phyloP scores from a whole-genome alignment of 345 rosid species.

The Rhizophora mangle region DNA sequence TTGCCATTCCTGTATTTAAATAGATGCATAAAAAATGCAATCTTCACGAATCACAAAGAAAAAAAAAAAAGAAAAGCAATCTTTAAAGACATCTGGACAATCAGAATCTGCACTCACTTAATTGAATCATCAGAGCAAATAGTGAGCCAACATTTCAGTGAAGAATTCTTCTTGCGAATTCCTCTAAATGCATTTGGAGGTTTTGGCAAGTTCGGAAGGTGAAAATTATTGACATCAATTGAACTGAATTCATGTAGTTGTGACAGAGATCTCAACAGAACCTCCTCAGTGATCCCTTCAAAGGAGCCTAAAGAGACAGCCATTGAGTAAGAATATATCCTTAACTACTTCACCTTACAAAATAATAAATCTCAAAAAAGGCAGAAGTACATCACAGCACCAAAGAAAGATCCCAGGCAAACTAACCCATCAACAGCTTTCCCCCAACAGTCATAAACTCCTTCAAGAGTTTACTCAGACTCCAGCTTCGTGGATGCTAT shows the following conservation, averaged over 20 bases:
- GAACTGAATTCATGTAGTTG: slow-evolving; percentile 50
- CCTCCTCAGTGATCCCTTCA: slow-evolving; percentile 49
- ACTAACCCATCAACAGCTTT: slow-evolving; percentile 63
- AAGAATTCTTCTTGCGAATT: slow-evolving; percentile 59
- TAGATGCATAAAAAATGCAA: background rate
- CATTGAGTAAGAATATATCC: slow-evolving; percentile 13
- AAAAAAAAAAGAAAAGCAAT: background rate
- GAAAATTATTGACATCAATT: slow-evolving; percentile 48
- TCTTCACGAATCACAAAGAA: background rate
- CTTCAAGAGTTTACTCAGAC: slow-evolving; percentile 56
- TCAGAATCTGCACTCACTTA: slow-evolving; percentile 42
- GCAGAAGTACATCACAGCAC: slow-evolving; percentile 10
- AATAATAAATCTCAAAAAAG: background rate
- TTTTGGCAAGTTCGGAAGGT: slow-evolving; percentile 74
- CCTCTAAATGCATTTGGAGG: slow-evolving; percentile 83
- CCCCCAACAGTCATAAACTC: slow-evolving; percentile 63
- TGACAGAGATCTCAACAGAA: slow-evolving; percentile 53
- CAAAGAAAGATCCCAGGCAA: slow-evolving; percentile 6
- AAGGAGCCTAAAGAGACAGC: slow-evolving; percentile 47
- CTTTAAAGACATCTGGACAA: slow-evolving; percentile 3
- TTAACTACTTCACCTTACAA: slow-evolving; percentile 3
- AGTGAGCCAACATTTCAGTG: slow-evolving; percentile 79
- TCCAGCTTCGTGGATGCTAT: slow-evolving; percentile 86
- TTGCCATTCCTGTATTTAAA: slow-evolving; percentile 58
- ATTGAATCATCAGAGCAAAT: slow-evolving; percentile 83